Evolutionary conservation across 768 basidiomycete species (phyloP), one percentile per base, ranked within the genome.

Genomic region (Pisolithus marmoratus): DNA sequence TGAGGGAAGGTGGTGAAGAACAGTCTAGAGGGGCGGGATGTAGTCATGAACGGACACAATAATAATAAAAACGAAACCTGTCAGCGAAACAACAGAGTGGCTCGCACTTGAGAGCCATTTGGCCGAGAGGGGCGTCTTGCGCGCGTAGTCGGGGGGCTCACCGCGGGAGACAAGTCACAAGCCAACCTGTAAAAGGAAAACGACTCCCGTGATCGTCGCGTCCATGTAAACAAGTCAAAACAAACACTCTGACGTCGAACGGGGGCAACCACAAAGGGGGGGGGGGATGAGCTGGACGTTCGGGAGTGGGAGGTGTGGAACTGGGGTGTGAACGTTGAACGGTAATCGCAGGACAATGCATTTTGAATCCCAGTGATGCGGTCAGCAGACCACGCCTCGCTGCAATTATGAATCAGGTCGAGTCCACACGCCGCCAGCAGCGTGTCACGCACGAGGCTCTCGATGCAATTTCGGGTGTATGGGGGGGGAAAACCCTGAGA

Each of bases 1-100:
- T 84, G 79, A 22, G 85, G 82, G 62, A 92, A 93, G n/a, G 87
- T 87, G 22, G 91, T 93, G 67, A 93, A 94, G 74, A 84, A 93
- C 40, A 94, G 79, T 68, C 90, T 89, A 37, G 43, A 36, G 43
- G 46, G 15, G 17, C 11, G 34, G 46, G 15, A n/a, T 11, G 34
- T 46, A 41, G 36, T 54, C 36, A 54, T n/a, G n/a, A n/a, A 53
- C 15, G 29, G 51, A 51, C 38, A 19, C 40, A 49, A 54, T 54
- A 49, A 40, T 4, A 51, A 40, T 12, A 11, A 14, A 52, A 49
- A 55, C 63, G 72, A 50, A 59, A 83, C 89, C 89, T 86, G 61
- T 90, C 87, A 60, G 79, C 78, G 64, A 91, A 91, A 54, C 82
- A 79, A 70, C 86, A 86, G 48, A 91, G 71, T 7, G 89, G 87